Conservation (phyloP, 805 yeast species). For the Peterozyma toletana region DNA sequence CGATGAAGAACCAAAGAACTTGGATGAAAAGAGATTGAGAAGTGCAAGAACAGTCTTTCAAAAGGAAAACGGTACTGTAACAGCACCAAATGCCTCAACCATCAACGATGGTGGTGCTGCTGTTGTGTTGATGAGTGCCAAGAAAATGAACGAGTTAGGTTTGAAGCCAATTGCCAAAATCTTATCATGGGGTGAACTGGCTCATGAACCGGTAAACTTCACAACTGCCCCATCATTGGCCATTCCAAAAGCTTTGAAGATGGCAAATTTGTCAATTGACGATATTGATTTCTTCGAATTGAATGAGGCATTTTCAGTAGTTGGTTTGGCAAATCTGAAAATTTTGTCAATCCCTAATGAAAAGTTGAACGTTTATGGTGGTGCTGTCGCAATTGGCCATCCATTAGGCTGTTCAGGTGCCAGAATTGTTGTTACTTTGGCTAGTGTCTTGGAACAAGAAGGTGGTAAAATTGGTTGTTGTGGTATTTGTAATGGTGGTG, state of each 20-base stretch:
- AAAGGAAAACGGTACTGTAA: constrained; percentile 89
- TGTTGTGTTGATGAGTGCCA: constrained; percentile 76
- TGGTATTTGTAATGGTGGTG: constrained; percentile 99
- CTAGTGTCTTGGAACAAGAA: constrained; percentile 79
- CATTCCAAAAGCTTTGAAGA: constrained; percentile 91
- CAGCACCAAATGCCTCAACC: constrained; percentile 96
- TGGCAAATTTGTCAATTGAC: constrained; percentile 57
- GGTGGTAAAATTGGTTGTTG: constrained; percentile 86
- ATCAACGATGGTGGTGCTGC: constrained; percentile 99
- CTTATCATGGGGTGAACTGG: constrained; percentile 97
- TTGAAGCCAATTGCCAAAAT: constrained; percentile 87
- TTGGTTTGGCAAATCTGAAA: constrained; percentile 84
- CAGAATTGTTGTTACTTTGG: constrained; percentile 81
- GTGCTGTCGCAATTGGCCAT: constrained; percentile 94
- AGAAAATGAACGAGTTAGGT: constrained; percentile 76
- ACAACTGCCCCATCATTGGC: constrained; percentile 95
- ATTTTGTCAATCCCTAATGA: constrained; percentile 52
- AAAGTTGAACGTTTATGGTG: constrained; percentile 86
- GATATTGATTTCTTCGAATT: constrained; percentile 89
- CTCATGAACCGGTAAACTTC: constrained; percentile 89
- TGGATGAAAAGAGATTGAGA: constrained; percentile 70
- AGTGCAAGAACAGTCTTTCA: constrained; percentile 92
- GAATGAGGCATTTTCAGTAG: constrained; percentile 97
- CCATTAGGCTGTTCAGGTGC: constrained; percentile 97
- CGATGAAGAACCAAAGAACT: constrained; percentile 81